Base-by-base conservation (phyloP, 768 basidiomycete species). In the Suillus clintonianus region DNA sequence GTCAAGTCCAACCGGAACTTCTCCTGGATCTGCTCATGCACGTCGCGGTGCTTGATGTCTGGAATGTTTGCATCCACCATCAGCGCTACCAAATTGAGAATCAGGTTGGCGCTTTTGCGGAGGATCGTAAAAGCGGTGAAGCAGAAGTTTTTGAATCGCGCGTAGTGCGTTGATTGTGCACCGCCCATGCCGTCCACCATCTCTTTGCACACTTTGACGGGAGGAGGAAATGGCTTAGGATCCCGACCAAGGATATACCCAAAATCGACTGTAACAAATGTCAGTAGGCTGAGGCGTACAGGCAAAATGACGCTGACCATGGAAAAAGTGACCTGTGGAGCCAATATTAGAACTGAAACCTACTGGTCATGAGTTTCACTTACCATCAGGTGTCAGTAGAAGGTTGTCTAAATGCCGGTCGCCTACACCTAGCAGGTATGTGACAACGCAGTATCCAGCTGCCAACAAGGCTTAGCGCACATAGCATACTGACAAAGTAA, bases 121-220 rank as follows among this genome's bases (percentile, higher is more conserved):
- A 99, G 85, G 71, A 94, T 95, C 60, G 91, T 92, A 78, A 99
- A 99, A 1, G 95, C 97, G n/a, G 97, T 99, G 77, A 96, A 97
- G 75, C 94, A 97, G 67, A 95, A 91, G 69, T 88, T 91, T 77
- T 98, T 95, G 87, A 99, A 99, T 36, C 96, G 90, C 30, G 89
- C 86, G 76, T 98, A 98, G 74, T 99, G 97, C n/a, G 91, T 86
- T 7, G 95, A 97, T 70, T 92, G 87, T 1, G 93, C 89, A 13
- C 97, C 97, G n/a, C 97, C 97, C 95, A 99, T 97, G 13, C 93
- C 97, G 73, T 99, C 97, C 0, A 99, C 94, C 97, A 99, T 99
- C 74, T 99, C 97, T 72, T 97, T 96, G 78, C 96, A 98, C 45
- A 99, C 92, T 75, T 99, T 99, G 68, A 99, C 96, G 14, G 95